Percentiles rank a stretch among this genome's conserved stretches.
These are phyloP conservation scores for Stromatinia cepivora DNA, from an alignment of 2,329 filamentous ascomycete species.

Conservation along the genomic window DNA sequence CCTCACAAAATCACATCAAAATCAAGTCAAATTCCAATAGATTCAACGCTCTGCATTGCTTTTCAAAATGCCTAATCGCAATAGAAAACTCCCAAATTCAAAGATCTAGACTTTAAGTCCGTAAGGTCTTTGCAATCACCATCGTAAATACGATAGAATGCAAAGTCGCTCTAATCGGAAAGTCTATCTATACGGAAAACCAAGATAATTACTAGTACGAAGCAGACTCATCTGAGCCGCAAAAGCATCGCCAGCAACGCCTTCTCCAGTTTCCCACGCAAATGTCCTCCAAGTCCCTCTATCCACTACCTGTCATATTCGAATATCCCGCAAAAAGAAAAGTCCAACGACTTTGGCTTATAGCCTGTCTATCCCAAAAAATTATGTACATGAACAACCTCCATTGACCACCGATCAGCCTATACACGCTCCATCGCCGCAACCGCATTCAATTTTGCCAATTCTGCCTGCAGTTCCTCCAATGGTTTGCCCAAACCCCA, in stretches of 20 bases:
- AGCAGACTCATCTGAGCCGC: slow-evolving; percentile 11
- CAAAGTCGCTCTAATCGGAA: not conserved
- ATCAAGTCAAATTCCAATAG: not conserved
- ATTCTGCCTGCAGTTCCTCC: slow-evolving; percentile 15
- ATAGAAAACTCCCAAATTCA: slow-evolving; percentile 2
- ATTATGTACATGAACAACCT: not conserved
- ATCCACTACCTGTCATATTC: not conserved
- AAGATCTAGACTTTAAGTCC: slow-evolving; percentile 1
- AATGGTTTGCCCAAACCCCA: slow-evolving; percentile 17
- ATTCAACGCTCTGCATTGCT: slow-evolving; percentile 15
- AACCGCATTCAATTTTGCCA: slow-evolving; percentile 5
- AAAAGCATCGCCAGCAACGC: slow-evolving; percentile 10
- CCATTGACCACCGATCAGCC: not conserved
- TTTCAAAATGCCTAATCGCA: slow-evolving; percentile 6
- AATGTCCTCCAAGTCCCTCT: not conserved
- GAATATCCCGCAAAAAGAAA: slow-evolving; percentile 9
- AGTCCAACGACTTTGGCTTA: not conserved
- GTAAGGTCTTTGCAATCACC: not conserved
- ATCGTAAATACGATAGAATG: slow-evolving; percentile 2
- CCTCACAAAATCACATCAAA: not conserved
- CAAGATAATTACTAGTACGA: not conserved
- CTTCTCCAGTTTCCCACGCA: not conserved
- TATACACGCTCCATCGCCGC: not conserved
- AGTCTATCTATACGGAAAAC: slow-evolving; percentile 12
- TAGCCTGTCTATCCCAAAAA: not conserved